phyloP scores from a whole-genome alignment of 306 rosid genomes.

The Albizia julibrissin region DNA sequence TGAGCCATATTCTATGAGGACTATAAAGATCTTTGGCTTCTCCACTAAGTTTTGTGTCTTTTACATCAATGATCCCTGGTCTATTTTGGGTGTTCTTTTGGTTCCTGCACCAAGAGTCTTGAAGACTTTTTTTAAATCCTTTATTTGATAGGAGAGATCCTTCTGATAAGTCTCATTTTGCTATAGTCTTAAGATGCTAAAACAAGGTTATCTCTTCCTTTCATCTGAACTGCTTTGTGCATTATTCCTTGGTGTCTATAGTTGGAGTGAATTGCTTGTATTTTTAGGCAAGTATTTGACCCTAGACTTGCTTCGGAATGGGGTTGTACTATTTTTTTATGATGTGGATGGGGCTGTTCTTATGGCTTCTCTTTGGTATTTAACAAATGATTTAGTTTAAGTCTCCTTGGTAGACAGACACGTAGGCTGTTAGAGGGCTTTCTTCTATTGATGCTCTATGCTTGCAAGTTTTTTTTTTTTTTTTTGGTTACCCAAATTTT shows the following conservation, averaged over 20 bases:
- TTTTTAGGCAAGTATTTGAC: background rate
- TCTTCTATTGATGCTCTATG: conserved; percentile 10
- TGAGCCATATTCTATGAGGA: background rate
- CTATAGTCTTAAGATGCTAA: background rate
- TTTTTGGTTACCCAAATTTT: conserved; percentile 24
- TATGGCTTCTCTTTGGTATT: background rate
- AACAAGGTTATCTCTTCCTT: background rate
- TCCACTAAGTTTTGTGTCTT: background rate
- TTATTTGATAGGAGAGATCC: background rate
- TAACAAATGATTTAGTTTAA: background rate
- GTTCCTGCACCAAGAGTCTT: background rate
- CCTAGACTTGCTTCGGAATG: conserved; percentile 2
- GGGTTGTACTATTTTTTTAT: too few relatives aligned
- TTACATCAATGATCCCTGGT: background rate
- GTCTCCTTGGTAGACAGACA: background rate
- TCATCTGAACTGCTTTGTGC: background rate
- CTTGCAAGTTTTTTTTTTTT: conserved; percentile 17
- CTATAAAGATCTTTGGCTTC: background rate
- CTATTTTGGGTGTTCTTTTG: background rate
- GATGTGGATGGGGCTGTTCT: background rate
- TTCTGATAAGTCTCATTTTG: background rate
- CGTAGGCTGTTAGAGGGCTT: background rate
- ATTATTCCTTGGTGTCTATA: background rate
- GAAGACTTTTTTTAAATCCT: background rate
- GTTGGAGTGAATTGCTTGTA: conserved; percentile 5